Conservation (phyloP, 1,139 yeast genomes). For the Sugiyamaella xylanicola region DNA sequence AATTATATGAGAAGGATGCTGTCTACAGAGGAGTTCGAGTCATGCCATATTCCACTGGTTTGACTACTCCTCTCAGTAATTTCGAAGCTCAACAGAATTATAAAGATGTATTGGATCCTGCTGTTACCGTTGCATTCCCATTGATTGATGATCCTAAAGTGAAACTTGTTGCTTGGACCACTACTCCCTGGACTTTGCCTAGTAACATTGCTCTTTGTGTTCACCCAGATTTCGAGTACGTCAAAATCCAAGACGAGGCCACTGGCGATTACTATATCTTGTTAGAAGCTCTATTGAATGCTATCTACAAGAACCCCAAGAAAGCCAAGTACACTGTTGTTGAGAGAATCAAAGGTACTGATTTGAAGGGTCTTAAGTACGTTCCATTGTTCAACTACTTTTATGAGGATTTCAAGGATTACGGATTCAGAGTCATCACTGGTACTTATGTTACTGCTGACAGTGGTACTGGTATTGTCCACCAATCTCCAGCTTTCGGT, state of each 20-base stretch:
- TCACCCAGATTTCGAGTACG: conserved; percentile 86
- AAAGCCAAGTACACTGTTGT: conserved; percentile 83
- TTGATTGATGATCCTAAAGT: conserved; percentile 78
- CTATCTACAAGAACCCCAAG: conserved; percentile 92
- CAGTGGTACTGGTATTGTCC: conserved; percentile 99
- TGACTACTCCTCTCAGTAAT: conserved; percentile 93
- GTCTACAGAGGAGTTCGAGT: conserved; percentile 95
- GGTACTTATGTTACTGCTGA: conserved; percentile 89
- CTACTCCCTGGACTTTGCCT: conserved; percentile 99
- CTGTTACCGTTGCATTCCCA: conserved; percentile 90
- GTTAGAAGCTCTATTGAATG: conserved; percentile 74
- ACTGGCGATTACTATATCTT: conserved; percentile 77
- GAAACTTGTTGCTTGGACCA: conserved; percentile 93
- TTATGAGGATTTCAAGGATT: conserved; percentile 67
- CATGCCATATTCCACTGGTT: conserved; percentile 98
- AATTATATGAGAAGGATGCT: conserved; percentile 77
- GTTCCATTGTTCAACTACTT: conserved; percentile 84
- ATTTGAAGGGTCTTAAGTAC: conserved; percentile 75
- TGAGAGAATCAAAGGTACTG: conserved; percentile 76
- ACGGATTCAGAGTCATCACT: conserved; percentile 75
- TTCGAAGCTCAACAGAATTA: conserved; percentile 98
- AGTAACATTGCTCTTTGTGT: conserved; percentile 92
- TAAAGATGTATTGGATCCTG: conserved; percentile 96
- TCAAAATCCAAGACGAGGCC: conserved; percentile 88
- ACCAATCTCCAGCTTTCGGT: conserved; percentile 98